Base-by-base conservation (phyloP, 805 yeast species). In the Yarrowia sp. region DNA sequence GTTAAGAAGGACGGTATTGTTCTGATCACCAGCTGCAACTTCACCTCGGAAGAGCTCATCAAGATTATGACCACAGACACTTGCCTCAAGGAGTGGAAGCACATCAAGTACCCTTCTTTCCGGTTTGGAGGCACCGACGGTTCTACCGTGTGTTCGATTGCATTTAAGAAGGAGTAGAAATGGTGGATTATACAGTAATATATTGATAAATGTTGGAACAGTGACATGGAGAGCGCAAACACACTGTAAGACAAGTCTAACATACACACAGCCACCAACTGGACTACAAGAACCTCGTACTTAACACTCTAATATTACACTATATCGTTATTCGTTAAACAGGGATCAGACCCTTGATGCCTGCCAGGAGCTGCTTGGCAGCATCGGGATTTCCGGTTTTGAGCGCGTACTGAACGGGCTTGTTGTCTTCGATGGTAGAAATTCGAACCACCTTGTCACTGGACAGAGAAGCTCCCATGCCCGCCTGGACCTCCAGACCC, bases 91-190 rank as follows among this genome's bases (percentile, higher is more conserved):
- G 81, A 81, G 3, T 88, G 89, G 87, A 82, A 83, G 66, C 78
- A 78, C 19, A 82, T 93, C 51, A 73, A 82, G 12, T 93, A 94
- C 72, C 97, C 97, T 8, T 79, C 82, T 6, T 90, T 90, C 70
- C 83, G 87, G 71, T 93, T 91, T 73, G 97, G 97, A 2, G 99
- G 99, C 8, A 82, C 80, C 6, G 81, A 85, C 67, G 99, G 99
- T 0, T 83, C 91, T 36, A 85, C 97, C 0, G 88, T 93, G 39
- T 90, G 96, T 71, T 87, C 91, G 61, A 80, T 93, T 49, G 96
- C 94, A 19, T 94, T 93, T 69, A 78, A 51, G 32, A 51, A 35
- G 32, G 32, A 51, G 42, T 51, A 51, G 25, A 12, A 3, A 10
- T 4, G 14, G 10, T 4, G 29, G 9, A 2, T 9, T 27, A 7